Evolutionary conservation across 1,139 yeast species (phyloP).

Genomic region (Sugiyamaella novakii): DNA sequence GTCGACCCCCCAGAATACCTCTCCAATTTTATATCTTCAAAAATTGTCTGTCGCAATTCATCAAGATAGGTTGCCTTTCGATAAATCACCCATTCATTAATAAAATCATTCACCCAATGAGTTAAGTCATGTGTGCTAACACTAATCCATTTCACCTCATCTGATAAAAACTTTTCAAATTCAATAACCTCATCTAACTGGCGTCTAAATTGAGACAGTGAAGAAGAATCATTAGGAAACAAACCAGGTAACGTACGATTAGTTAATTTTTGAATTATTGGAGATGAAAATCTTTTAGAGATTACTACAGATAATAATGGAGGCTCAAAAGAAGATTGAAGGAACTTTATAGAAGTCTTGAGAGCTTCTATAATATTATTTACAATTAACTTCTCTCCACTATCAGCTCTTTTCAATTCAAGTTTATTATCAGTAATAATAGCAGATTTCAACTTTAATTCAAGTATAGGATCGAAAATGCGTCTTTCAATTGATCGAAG

Average conservation of each 20-base stretch:
- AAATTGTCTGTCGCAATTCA: slow-evolving; percentile 24
- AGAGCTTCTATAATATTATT: slow-evolving; percentile 15
- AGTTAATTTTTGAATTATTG: slow-evolving; percentile 28
- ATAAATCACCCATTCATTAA: slow-evolving; percentile 33
- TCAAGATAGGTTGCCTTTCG: slow-evolving; percentile 30
- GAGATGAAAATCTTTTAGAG: slow-evolving; percentile 32
- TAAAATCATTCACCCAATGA: slow-evolving; percentile 31
- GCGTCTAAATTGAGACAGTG: slow-evolving; percentile 25
- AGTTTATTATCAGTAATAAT: slow-evolving; percentile 11
- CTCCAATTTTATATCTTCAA: slow-evolving; percentile 8
- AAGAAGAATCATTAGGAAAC: slow-evolving; percentile 31
- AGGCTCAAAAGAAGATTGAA: slow-evolving; percentile 27
- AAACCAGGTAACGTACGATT: slow-evolving; percentile 30
- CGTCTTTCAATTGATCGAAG: slow-evolving; percentile 29
- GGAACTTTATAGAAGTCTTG: slow-evolving; percentile 27
- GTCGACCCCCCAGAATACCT: slow-evolving; percentile 4
- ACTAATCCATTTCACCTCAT: slow-evolving; percentile 30
- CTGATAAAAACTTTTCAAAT: slow-evolving; percentile 31
- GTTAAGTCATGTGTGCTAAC: slow-evolving; percentile 29
- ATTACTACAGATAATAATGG: slow-evolving; percentile 27
- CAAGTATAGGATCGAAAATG: slow-evolving; percentile 31
- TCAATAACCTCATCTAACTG: slow-evolving; percentile 29
- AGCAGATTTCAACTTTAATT: slow-evolving; percentile 23
- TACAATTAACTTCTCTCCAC: not conserved
- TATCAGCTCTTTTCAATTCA: slow-evolving; percentile 8